Percentiles rank a stretch among this genome's conserved stretches.
phyloP scores from a whole-genome alignment of 805 yeast genomes.

The Ogataea siamensis region DNA sequence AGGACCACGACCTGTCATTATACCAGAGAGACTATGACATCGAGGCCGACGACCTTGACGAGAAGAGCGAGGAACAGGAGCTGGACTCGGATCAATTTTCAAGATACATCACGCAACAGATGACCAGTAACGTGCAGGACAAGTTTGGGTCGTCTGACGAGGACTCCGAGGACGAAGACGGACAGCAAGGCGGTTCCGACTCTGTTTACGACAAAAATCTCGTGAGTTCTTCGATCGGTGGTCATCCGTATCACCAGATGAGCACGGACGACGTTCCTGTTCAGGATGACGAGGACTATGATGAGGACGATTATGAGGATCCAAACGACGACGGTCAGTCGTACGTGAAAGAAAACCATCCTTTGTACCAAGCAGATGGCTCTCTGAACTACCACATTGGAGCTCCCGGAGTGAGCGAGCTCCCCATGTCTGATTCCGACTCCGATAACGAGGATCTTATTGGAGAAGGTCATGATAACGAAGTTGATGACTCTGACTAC shows the following conservation, averaged over 20 bases:
- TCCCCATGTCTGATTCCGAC: constrained; percentile 25
- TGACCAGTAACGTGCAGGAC: constrained; percentile 51
- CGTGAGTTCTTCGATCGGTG: constrained; percentile 31
- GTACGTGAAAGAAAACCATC: constrained; percentile 59
- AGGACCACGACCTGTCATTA: constrained; percentile 24
- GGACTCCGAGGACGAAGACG: constrained; percentile 52
- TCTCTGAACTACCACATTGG: constrained; percentile 27
- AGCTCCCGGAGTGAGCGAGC: constrained; percentile 18
- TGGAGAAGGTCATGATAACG: constrained; percentile 21
- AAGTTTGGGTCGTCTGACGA: constrained; percentile 54
- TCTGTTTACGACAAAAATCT: constrained; percentile 15
- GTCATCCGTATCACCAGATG: constrained; percentile 37
- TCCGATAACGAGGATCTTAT: constrained; percentile 32
- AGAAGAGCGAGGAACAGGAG: constrained; percentile 25
- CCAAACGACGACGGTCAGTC: constrained; percentile 82
- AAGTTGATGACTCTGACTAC: constrained; percentile 25
- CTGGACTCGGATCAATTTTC: constrained; percentile 53
- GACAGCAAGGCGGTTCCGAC: constrained; percentile 12
- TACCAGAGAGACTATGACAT: constrained; percentile 17
- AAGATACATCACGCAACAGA: constrained; percentile 74
- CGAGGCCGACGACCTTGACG: constrained; percentile 22
- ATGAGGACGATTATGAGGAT: constrained; percentile 70
- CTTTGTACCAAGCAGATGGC: constrained; percentile 53
- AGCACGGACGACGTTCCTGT: constrained; percentile 50
- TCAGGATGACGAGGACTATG: constrained; percentile 62